Base-by-base conservation (phyloP, 148 eudicot species). In the Silene uniflora region DNA sequence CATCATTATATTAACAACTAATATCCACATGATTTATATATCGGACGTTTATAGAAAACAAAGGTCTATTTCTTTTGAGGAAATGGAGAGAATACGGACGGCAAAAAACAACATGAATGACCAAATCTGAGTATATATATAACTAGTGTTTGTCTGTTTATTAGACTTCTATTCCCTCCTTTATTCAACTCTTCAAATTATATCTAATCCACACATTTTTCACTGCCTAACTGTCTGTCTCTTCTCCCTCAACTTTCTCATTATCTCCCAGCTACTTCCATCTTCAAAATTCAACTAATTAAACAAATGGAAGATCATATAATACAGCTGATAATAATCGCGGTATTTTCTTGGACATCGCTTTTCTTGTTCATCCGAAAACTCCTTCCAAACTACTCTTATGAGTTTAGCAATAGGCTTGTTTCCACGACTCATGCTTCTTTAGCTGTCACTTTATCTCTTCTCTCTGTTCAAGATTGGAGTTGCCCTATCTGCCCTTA, bases 401-500 rank as follows among this genome's bases (percentile, higher is more conserved):
- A 80, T 54, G 97, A 88, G 74, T 91, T 94, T 75, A 87, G 96
- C 81, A 91, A 84, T 69, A 89, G 98, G 10, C 16, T 91, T 0
- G 96, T 94, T 46, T 91, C 98, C 0, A 88, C 89, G 7, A 70
- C 76, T 32, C 98, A 91, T 84, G 98, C 97, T 32, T 49, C 49
- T 69, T 71, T 87, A 0, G 97, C 87, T 42, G 91, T 94, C 2
- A 39, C 35, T 42, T 79, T 94, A 59, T 85, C 93, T 39, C 77
- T 76, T 61, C 75, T 82, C n/a, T 84, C 97, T 25, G 87, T 94
- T 75, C 84, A 86, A 76, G 93, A 94, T 76, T 94, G 91, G 97
- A 84, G 62, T 2, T 88, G 93, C 79, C 98, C 98, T 0, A 86
- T 90, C 75, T 91, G 88, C 72, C 98, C 95, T 1, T n/a, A 80